Conservation (phyloP, 306 rosid genomes). For the Medicago ruthenica region DNA sequence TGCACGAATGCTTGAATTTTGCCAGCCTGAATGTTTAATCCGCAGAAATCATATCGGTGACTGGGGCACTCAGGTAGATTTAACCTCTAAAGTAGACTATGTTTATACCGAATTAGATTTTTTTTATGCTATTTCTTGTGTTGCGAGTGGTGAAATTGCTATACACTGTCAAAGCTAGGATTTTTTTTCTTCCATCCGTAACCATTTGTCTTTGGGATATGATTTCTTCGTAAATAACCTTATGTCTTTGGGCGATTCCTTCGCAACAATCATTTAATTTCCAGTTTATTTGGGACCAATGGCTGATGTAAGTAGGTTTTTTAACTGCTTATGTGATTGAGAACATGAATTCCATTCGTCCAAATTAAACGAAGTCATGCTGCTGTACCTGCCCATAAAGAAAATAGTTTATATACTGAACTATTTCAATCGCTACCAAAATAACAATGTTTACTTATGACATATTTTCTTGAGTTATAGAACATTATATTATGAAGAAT, state of each 20-base stretch:
- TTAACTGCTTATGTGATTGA: neutral
- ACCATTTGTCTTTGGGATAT: too few relatives aligned
- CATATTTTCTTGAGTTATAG: neutral
- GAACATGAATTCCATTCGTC: neutral
- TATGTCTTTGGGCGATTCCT: neutral
- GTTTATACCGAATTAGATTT: too few relatives aligned
- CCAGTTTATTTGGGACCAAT: slow-evolving; percentile 27
- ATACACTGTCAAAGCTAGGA: too few relatives aligned
- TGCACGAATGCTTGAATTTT: slow-evolving; percentile 88
- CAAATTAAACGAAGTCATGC: neutral
- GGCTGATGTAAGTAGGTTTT: neutral
- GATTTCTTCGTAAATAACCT: too few relatives aligned
- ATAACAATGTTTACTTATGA: neutral
- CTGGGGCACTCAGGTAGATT: slow-evolving; percentile 90
- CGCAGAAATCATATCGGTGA: slow-evolving; percentile 90
- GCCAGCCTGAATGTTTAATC: slow-evolving; percentile 62
- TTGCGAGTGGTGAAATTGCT: too few relatives aligned
- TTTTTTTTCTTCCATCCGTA: too few relatives aligned
- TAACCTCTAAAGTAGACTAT: neutral
- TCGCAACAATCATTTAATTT: neutral
- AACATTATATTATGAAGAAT: slow-evolving; percentile 13
- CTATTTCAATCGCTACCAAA: neutral
- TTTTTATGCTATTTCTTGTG: too few relatives aligned
- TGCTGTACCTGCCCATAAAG: neutral
- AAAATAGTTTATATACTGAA: neutral